phyloP scores from a whole-genome alignment of 2,329 filamentous ascomycete species.

The Hymenoscyphus salicellus region DNA sequence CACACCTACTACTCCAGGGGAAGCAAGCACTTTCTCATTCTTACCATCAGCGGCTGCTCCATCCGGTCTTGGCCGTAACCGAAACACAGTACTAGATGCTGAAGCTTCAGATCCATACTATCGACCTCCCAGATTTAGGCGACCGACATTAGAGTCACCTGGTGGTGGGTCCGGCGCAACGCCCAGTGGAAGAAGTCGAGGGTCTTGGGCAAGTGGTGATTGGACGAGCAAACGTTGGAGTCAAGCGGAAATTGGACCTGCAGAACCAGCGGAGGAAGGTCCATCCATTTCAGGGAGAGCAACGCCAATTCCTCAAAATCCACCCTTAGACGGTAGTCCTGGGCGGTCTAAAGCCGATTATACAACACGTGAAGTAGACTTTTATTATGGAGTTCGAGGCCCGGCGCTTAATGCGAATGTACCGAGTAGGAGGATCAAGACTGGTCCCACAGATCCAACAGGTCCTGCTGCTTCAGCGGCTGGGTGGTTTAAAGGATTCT shows the following conservation, averaged over 20 bases:
- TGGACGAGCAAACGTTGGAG: slow-evolving; percentile 42
- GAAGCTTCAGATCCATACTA: slow-evolving; percentile 78
- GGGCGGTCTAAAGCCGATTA: slow-evolving; percentile 66
- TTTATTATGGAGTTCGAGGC: slow-evolving; percentile 91
- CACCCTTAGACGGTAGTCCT: slow-evolving; percentile 26
- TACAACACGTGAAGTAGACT: slow-evolving; percentile 90
- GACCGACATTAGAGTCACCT: slow-evolving; percentile 56
- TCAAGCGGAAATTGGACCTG: slow-evolving; percentile 31
- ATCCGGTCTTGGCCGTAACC: slow-evolving; percentile 24
- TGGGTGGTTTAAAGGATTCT: slow-evolving; percentile 79
- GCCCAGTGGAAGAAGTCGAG: slow-evolving; percentile 42
- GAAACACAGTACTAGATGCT: slow-evolving; percentile 44
- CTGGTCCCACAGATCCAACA: slow-evolving; percentile 90
- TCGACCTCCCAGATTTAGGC: slow-evolving; percentile 72
- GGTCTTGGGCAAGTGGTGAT: slow-evolving; percentile 46
- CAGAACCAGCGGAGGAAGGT: slow-evolving; percentile 43
- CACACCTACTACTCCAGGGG: slow-evolving; percentile 70
- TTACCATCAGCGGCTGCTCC: slow-evolving; percentile 47
- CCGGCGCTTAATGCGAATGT: slow-evolving; percentile 80
- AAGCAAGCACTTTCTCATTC: slow-evolving; percentile 70
- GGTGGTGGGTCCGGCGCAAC: slow-evolving; percentile 14
- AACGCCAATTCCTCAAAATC: slow-evolving; percentile 46
- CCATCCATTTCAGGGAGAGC: slow-evolving; percentile 43
- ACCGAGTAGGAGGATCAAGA: slow-evolving; percentile 81
- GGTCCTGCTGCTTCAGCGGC: slow-evolving; percentile 85